Conservation (phyloP, 495 filamentous ascomycete species). For the Talaromyces adpressus region DNA sequence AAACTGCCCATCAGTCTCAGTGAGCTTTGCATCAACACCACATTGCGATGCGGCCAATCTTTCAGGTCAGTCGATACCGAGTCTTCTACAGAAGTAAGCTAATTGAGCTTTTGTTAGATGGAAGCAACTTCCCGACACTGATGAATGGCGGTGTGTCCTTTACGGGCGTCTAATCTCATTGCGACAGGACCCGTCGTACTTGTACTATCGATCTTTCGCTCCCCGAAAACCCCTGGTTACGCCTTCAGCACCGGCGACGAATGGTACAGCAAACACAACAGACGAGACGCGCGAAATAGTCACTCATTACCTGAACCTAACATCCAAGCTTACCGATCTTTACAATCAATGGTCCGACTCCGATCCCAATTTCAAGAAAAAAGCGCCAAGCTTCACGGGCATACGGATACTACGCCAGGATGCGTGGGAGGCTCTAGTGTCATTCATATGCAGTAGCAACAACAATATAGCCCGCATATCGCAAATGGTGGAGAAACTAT, state of each 20-base stretch:
- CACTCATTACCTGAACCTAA: slow-evolving; percentile 76
- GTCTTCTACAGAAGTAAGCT: neutral
- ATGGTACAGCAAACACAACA: neutral
- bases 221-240: slow-evolving; percentile 27
- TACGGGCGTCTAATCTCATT: slow-evolving; percentile 78
- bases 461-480: slow-evolving; percentile 95
- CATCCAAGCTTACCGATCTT: slow-evolving; percentile 60
- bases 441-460: slow-evolving; percentile 97
- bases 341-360: slow-evolving; percentile 82
- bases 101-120: slow-evolving; percentile 48
- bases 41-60: slow-evolving; percentile 83
- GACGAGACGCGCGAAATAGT: slow-evolving; percentile 65
- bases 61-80: slow-evolving; percentile 49
- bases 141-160: slow-evolving; percentile 90
- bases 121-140: slow-evolving; percentile 62
- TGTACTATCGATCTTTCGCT: slow-evolving; percentile 72
- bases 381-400: slow-evolving; percentile 79
- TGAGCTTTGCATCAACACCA: slow-evolving; percentile 88
- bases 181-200: slow-evolving; percentile 67
- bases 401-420: slow-evolving; percentile 94
- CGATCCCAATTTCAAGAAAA: slow-evolving; percentile 85
- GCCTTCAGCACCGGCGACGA: slow-evolving; percentile 15
- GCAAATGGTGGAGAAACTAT: slow-evolving; percentile 93
- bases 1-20: slow-evolving; percentile 71
- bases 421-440: slow-evolving; percentile 89